Evolutionary conservation across 1,284 basidiomycete genomes (phyloP), one percentile per base, ranked within the genome.

Genomic region (Moniliella sp.): DNA sequence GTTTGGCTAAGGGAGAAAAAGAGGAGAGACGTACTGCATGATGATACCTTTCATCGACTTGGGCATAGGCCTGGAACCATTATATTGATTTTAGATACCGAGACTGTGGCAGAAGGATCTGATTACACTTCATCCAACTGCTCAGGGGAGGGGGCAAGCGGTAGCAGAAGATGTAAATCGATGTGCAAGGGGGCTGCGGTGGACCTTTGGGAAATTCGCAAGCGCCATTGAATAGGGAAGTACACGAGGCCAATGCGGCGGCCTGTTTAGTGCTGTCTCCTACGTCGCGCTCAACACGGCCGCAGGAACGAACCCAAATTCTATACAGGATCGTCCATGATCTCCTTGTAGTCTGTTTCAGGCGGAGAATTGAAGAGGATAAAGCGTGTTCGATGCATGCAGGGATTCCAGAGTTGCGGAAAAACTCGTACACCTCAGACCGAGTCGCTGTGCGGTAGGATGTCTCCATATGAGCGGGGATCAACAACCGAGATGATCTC

Each of bases 341-440:
- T 76, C 10, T 78, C 75, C 41, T 72, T 76, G 45, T 81, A 67
- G 36, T 88, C 82, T 18, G 74, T 71, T 46, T 72, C 74, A 0
- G 81, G 81, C 8, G 79, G 80, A 1, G 68, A 65, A 40, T 81
- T 77, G 61, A 78, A 86, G 29, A 84, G 66, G 15, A 80, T 68
- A 47, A 82, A 83, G 42, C 78, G 77, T 60, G 73, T 71, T 3
- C 71, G 65, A 7, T 23, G 21, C n/a, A 7, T 23, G n/a, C 8
- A 7, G n/a, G 21, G 8, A 7, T 7, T 23, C 7, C 21, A 7
- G 21, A 7, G 8, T n/a, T 62, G 14, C 77, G 69, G 27, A 84
- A 46, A 86, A 82, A 3, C 73, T 74, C n/a, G 55, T 86, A 86
- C 2, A 86, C 69, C 2, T 72, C 67, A 31, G 69, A 69, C 36